A percentile compares a stretch with the other conserved stretches of the same genome.
These are phyloP conservation scores for Lenzites betulinus DNA, from an alignment of 768 basidiomycete species.

Conservation along the genomic window DNA sequence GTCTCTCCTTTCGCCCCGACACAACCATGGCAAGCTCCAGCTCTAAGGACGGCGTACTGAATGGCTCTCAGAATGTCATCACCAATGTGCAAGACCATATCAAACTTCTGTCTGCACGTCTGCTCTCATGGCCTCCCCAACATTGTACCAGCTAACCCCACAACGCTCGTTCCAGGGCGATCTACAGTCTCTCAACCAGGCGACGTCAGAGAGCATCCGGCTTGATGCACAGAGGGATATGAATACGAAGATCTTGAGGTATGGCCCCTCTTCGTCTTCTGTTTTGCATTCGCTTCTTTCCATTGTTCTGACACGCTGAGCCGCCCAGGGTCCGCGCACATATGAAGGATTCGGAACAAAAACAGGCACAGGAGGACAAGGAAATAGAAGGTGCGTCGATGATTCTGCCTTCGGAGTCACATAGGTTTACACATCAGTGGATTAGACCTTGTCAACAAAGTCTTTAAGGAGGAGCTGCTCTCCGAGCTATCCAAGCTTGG, in stretches of 20 bases:
- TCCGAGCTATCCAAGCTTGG: slow-evolving; percentile 48
- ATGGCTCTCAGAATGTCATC: slow-evolving; percentile 5
- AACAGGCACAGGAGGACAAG: slow-evolving; percentile 44
- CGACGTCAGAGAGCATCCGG: slow-evolving; percentile 46
- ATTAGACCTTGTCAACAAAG: slow-evolving; percentile 42
- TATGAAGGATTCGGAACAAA: slow-evolving; percentile 2
- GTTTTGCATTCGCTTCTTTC: slow-evolving; percentile 20
- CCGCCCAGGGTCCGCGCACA: background rate
- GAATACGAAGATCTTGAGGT: slow-evolving; percentile 30
- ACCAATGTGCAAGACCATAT: background rate
- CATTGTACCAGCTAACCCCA: too few species aligned
- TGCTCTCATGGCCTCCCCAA: background rate
- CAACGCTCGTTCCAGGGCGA: background rate
- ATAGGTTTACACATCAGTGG: background rate
- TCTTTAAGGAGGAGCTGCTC: slow-evolving; percentile 46
- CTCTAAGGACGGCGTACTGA: too few species aligned
- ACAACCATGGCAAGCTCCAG: too few species aligned
- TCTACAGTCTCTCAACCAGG: slow-evolving; percentile 47
- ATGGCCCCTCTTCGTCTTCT: too few species aligned
- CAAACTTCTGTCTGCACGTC: background rate
- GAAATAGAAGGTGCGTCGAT: slow-evolving; percentile 52
- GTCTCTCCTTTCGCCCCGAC: too few species aligned
- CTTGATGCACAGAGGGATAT: slow-evolving; percentile 42
- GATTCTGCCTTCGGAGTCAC: background rate
- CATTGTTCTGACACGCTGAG: slow-evolving; percentile 36